Percentiles rank a stretch among this genome's conserved stretches.
phyloP scores from a whole-genome alignment of 306 rosid species.

The Malus sylvestris region DNA sequence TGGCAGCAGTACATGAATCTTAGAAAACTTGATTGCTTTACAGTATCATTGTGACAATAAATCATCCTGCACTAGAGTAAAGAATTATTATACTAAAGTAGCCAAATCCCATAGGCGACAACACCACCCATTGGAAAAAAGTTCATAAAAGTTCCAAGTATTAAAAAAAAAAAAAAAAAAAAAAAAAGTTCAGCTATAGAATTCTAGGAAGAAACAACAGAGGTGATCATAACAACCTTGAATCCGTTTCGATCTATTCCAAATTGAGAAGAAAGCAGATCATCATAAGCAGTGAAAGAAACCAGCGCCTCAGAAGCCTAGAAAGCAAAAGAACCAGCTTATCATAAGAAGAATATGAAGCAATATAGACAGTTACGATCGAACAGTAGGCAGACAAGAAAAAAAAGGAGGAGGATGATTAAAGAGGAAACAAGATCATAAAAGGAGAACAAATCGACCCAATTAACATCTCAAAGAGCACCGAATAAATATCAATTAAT shows the following conservation, averaged over 20 bases:
- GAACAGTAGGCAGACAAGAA: not conserved
- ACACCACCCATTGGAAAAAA: not conserved
- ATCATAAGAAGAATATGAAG: not conserved
- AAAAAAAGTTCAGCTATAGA: not conserved
- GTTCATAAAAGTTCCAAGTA: not conserved
- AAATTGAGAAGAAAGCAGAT: not conserved
- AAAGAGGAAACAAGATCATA: not conserved
- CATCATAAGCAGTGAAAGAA: not conserved
- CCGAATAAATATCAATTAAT: not conserved
- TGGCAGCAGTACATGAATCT: slow-evolving; percentile 32
- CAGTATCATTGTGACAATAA: slow-evolving; percentile 22
- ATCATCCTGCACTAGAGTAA: slow-evolving; percentile 59
- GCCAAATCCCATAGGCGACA: not conserved
- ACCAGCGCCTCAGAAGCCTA: not conserved
- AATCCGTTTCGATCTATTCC: not conserved
- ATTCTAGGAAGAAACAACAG: not conserved
- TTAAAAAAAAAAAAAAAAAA: not conserved
- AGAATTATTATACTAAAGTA: not conserved
- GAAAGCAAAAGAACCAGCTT: not conserved
- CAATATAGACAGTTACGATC: not conserved
- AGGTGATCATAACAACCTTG: not conserved
- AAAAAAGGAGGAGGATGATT: not conserved
- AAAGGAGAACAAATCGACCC: not conserved
- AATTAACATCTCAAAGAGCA: not conserved
- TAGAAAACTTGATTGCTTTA: slow-evolving; percentile 26